phyloP scores from a whole-genome alignment of 441 rosid genomes.

The Adansonia grandidieri region DNA sequence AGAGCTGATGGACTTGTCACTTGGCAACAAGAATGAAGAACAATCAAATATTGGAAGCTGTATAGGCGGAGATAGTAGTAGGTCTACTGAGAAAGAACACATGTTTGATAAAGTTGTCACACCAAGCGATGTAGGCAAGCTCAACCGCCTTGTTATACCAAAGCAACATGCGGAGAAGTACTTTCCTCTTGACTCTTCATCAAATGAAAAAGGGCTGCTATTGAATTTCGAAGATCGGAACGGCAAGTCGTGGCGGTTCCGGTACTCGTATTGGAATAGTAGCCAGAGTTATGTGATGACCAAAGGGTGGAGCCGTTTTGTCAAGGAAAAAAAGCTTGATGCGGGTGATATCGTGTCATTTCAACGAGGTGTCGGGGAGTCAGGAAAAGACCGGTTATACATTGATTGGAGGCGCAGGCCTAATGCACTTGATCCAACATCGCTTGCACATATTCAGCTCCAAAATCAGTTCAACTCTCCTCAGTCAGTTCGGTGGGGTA shows the following conservation, averaged over 20 bases:
- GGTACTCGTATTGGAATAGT: conserved; percentile 95
- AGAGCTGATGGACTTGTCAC: conserved; percentile 62
- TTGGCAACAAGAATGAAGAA: conserved; percentile 43
- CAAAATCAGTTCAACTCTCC: conserved; percentile 58
- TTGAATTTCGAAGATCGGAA: conserved; percentile 84
- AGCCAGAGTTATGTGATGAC: conserved; percentile 99
- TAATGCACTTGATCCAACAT: conserved; percentile 51
- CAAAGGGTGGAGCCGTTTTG: conserved; percentile 99
- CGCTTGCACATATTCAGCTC: conserved; percentile 41
- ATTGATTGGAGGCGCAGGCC: conserved; percentile 94
- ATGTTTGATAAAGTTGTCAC: conserved; percentile 80
- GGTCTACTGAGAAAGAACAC: conserved; percentile 58
- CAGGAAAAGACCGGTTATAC: conserved; percentile 57
- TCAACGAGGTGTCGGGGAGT: conserved; percentile 76
- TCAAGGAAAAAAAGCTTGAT: conserved; percentile 93
- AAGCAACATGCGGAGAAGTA: conserved; percentile 95
- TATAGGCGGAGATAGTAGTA: conserved; percentile 26
- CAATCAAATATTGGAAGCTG: conserved; percentile 25
- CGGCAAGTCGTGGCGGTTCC: conserved; percentile 91
- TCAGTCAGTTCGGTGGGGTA: conserved; percentile 50
- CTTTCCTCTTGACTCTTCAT: conserved; percentile 80
- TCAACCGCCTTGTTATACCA: conserved; percentile 90
- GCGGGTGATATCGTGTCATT: conserved; percentile 93
- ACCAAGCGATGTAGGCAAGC: conserved; percentile 92
- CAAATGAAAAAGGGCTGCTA: conserved; percentile 79